Conservation (phyloP, 1,284 basidiomycete species). For the Afroboletus lepidellus region DNA sequence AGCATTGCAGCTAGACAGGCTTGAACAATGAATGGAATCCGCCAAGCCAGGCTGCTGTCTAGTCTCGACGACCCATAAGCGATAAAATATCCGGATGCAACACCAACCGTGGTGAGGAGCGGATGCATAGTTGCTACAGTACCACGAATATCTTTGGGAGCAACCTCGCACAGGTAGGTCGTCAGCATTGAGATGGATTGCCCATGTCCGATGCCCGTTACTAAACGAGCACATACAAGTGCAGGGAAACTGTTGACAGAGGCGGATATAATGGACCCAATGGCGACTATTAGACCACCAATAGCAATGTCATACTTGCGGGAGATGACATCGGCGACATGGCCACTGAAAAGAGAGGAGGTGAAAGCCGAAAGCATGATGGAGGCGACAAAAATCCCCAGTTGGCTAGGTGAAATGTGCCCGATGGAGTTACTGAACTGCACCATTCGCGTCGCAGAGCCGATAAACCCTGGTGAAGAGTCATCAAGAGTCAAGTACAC, state of each 20-base stretch:
- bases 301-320: constrained; percentile 46
- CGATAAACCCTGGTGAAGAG: constrained; percentile 39
- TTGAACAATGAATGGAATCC: constrained; percentile 47
- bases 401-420: constrained; percentile 36
- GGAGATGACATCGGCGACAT: constrained; percentile 47
- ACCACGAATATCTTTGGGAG: constrained; percentile 43
- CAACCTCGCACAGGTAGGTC: constrained; percentile 46
- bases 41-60: constrained; percentile 44
- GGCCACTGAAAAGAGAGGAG: constrained; percentile 45
- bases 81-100: constrained; percentile 50
- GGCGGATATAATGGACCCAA: constrained; percentile 39
- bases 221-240: constrained; percentile 46
- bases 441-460: constrained; percentile 46
- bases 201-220: constrained; percentile 50
- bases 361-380: constrained; percentile 49
- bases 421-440: constrained; percentile 41
- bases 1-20: constrained; percentile 39
- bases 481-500: not conserved
- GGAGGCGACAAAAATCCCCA: constrained; percentile 43
- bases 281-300: constrained; percentile 40
- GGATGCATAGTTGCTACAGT: constrained; percentile 44
- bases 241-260: constrained; percentile 34
- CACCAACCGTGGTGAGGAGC: constrained; percentile 45
- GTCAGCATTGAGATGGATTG: constrained; percentile 48
- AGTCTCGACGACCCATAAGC: constrained; percentile 46